phyloP scores from a whole-genome alignment of 1,284 basidiomycete species.

The Meripilus lineatus region DNA sequence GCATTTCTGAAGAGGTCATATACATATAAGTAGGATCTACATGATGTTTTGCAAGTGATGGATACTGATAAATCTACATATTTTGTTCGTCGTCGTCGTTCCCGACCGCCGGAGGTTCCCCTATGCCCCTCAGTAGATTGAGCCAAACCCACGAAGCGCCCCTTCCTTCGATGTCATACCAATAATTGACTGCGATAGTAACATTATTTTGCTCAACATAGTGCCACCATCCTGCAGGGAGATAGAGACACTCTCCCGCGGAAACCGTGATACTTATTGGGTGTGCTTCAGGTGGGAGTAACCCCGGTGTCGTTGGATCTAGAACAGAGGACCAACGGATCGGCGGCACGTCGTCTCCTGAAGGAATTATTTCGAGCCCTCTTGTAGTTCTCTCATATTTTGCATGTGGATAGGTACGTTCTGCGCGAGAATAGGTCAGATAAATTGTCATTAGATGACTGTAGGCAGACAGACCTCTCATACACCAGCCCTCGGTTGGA shows the following conservation, averaged over 20 bases:
- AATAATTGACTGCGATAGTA: slow-evolving; percentile 83
- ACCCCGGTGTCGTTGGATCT: slow-evolving; percentile 45
- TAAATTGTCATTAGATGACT: slow-evolving; percentile 10
- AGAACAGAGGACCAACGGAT: slow-evolving; percentile 74
- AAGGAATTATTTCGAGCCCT: slow-evolving; percentile 43
- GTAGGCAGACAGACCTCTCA: slow-evolving; percentile 53
- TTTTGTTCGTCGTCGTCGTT: not conserved
- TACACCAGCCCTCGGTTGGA: slow-evolving; percentile 80
- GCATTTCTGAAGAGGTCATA: no score
- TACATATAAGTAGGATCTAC: no score
- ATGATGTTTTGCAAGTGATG: not conserved
- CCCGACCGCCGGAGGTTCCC: slow-evolving; percentile 1
- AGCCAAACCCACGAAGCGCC: slow-evolving; percentile 67
- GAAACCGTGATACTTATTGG: slow-evolving; percentile 62
- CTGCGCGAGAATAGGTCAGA: slow-evolving; percentile 31
- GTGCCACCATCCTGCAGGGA: slow-evolving; percentile 92
- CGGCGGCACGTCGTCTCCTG: slow-evolving; percentile 30
- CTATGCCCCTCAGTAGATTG: slow-evolving; percentile 49
- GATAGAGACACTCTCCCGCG: slow-evolving; percentile 80
- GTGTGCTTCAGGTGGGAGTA: slow-evolving; percentile 46
- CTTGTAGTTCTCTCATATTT: slow-evolving; percentile 45
- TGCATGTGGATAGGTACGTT: slow-evolving; percentile 66
- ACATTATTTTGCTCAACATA: slow-evolving; percentile 66
- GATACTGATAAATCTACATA: not conserved
- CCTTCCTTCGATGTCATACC: slow-evolving; percentile 75